Evolutionary conservation across 305 asterid genomes (phyloP), one percentile per base, ranked within the genome.

Genomic region (Fraxinus platypoda): DNA sequence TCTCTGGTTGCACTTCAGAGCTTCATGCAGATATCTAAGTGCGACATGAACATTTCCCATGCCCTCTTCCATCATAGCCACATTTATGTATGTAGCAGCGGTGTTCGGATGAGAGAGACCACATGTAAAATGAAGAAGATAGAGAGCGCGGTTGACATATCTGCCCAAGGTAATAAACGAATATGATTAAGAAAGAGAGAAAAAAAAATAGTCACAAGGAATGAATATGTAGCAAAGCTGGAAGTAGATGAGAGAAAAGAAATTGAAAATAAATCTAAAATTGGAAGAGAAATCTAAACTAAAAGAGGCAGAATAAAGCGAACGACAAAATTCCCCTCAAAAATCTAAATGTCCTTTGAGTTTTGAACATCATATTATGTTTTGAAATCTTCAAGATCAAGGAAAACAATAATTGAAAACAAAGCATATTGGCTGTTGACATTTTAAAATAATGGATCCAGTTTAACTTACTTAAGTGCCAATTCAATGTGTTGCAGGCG

Each of bases 21-120:
- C 99, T 92, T 97, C 99, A 25, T 97, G 99, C 85, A 97, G 92
- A 91, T 94, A 97, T 88, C 99, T 87, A 81, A 97, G 99, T 85
- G 99, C 99, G 85, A 95, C 95, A 76, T 97, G 97, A 79, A 90
- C 99, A 92, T 97, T 97, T 82, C 99, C 99, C 98, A 94, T 97
- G 77, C 99, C 99, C 88, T 97, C 99, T 90, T 97, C 99, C 99
- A 97, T 97, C 99, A 97, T 97, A 81, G 99, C 99, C 86, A 97
- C 97, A 83, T 97, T 97, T 81, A 97, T 97, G 87, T 94, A 97
- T 46, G 99, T 97, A 82, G 99, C 99, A 80, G 99, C 99, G 23
- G 99, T 97, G 89, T 97, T 97, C 76, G 99, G 99, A 84, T 97
- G 99, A 86, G 99, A 93, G 80, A 97, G 92, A 71, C 99, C 99